phyloP scores from a whole-genome alignment of 1,284 basidiomycete genomes.

The Clitocybe nebularis region DNA sequence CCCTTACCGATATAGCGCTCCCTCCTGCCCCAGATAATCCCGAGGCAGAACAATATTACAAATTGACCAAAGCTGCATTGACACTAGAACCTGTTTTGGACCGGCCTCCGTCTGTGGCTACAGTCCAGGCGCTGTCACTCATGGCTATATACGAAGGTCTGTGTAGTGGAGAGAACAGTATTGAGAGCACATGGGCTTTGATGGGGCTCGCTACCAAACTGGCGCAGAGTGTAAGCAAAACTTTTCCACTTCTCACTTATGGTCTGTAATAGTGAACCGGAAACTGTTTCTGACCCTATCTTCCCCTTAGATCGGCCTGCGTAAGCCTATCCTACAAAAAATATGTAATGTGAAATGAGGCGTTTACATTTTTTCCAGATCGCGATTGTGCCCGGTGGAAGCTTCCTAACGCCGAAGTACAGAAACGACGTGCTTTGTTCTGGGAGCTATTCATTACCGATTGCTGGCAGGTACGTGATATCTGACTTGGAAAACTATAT shows the following conservation, averaged over 20 bases:
- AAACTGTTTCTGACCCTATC: too few relatives aligned
- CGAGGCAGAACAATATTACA: slow-evolving; percentile 49
- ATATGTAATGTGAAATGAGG: slow-evolving; percentile 5
- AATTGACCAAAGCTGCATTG: slow-evolving; percentile 56
- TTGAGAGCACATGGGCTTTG: slow-evolving; percentile 58
- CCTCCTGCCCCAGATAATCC: slow-evolving; percentile 48
- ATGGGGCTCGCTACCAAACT: slow-evolving; percentile 60
- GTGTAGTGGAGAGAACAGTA: slow-evolving; percentile 50
- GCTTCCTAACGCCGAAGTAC: slow-evolving; percentile 51
- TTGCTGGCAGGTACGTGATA: slow-evolving; percentile 53
- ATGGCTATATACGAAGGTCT: slow-evolving; percentile 68
- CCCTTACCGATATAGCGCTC: slow-evolving; percentile 46
- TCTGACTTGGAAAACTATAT: background rate
- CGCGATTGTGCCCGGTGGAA: slow-evolving; percentile 70
- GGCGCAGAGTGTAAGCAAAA: slow-evolving; percentile 55
- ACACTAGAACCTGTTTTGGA: slow-evolving; percentile 63
- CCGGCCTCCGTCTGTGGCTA: slow-evolving; percentile 60
- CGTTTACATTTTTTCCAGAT: slow-evolving; percentile 33
- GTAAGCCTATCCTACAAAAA: slow-evolving; percentile 33
- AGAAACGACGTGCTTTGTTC: slow-evolving; percentile 65
- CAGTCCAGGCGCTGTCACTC: slow-evolving; percentile 61
- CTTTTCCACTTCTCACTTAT: background rate
- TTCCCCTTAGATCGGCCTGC: slow-evolving; percentile 52
- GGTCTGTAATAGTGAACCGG: background rate
- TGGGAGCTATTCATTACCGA: slow-evolving; percentile 72